A percentile compares a stretch with the other conserved stretches of the same genome.
Evolutionary conservation across 2,329 filamentous ascomycete species (phyloP).

Genomic region (Verticillium isaacii): DNA sequence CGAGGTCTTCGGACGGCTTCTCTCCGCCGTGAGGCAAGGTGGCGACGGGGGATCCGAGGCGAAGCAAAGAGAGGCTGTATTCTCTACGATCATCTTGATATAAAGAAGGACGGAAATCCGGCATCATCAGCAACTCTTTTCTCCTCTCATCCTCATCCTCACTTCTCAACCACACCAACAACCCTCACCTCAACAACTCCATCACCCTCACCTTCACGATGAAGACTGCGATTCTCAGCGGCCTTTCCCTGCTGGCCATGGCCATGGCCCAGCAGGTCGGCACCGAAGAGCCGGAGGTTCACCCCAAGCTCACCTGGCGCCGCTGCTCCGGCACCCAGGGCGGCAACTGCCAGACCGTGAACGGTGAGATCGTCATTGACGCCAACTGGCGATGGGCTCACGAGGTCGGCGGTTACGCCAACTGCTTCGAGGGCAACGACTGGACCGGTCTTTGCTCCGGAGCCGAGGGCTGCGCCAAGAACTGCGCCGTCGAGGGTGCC

Average conservation of each 20-base stretch:
- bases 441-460: slow-evolving; percentile 22
- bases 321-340: slow-evolving; percentile 16
- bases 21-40: neutral
- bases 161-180: neutral
- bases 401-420: slow-evolving; percentile 27
- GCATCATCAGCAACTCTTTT: neutral
- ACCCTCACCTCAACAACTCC: neutral
- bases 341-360: slow-evolving; percentile 29
- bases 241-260: slow-evolving; percentile 14
- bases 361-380: slow-evolving; percentile 39
- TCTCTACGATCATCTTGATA: neutral
- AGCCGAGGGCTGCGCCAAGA: slow-evolving; percentile 28
- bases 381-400: slow-evolving; percentile 47
- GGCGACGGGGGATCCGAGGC: neutral
- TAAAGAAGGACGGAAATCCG: slow-evolving; percentile 1
- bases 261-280: slow-evolving; percentile 18
- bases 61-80: neutral
- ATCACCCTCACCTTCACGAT: slow-evolving; percentile 4
- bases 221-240: slow-evolving; percentile 9
- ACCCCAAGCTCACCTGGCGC: slow-evolving; percentile 20
- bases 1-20: neutral
- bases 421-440: slow-evolving; percentile 38
- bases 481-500: slow-evolving; percentile 38
- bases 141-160: slow-evolving; percentile 2
- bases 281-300: slow-evolving; percentile 17